Evolutionary conservation across 2,329 filamentous ascomycete genomes (phyloP).

Genomic region (Penicillium sp.): DNA sequence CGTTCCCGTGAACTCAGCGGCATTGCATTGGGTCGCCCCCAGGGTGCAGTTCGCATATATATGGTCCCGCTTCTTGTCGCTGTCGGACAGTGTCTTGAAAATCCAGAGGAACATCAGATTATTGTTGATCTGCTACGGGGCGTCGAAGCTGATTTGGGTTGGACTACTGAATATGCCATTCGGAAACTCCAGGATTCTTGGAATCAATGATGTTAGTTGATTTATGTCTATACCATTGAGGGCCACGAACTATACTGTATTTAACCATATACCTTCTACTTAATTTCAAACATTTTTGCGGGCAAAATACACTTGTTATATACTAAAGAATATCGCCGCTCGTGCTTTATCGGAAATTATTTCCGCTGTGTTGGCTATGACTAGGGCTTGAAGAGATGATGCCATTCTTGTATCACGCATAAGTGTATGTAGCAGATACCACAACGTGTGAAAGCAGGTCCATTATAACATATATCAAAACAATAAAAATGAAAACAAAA

Average conservation of each 20-base stretch:
- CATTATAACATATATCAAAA: not conserved
- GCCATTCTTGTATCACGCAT: not conserved
- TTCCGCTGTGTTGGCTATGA: not conserved
- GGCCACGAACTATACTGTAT: not conserved
- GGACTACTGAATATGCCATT: constrained; percentile 56
- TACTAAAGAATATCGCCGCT: not conserved
- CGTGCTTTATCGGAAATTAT: not conserved
- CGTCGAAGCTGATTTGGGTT: constrained; percentile 60
- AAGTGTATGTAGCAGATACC: not conserved
- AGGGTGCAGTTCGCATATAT: constrained; percentile 56
- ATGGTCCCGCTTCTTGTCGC: constrained; percentile 59
- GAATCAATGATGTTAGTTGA: constrained; percentile 18
- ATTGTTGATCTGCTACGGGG: constrained; percentile 55
- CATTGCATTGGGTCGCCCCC: constrained; percentile 55
- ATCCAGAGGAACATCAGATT: constrained; percentile 50
- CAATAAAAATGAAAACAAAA: not conserved
- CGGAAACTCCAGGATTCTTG: constrained; percentile 44
- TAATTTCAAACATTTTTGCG: not conserved
- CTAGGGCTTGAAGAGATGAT: not conserved
- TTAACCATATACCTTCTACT: not conserved
- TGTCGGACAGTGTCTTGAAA: constrained; percentile 57
- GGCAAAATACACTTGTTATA: not conserved
- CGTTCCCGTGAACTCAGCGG: constrained; percentile 59
- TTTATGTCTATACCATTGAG: not conserved
- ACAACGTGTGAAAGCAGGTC: not conserved